Evolutionary conservation across 2,329 filamentous ascomycete genomes (phyloP), one percentile per base, ranked within the genome.

Genomic region (Colletotrichum gloeosporioides): DNA sequence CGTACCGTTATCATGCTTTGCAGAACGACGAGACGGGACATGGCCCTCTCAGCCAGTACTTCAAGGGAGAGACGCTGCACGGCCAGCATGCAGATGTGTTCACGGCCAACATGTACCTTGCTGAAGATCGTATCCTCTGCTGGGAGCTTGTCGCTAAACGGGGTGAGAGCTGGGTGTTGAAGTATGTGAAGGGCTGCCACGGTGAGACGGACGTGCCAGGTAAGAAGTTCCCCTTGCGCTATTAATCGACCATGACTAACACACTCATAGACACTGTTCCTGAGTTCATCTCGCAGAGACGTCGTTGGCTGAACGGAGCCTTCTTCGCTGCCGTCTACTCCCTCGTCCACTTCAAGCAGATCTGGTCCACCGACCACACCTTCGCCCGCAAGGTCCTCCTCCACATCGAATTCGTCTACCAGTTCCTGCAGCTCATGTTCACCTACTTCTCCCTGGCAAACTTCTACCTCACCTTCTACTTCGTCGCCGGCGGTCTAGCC

Each of bases 271-370:
- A 99, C 84, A 86, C 95, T 10, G 95, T 99, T 3, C 96, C 98
- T 3, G 97, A 99, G 81, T 99, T 99, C 82, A 96, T 99, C 82
- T 99, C 96, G 0, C 97, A 99, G 83, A 94, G 97, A 82, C 93
- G 97, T 83, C 92, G 97, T 85, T 99, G 97, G 97, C 93, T 99
- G 77, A 99, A 99, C 84, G 97, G 97, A 82, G 97, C 97, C 79
- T 99, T 99, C 88, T 99, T 99, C 84, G 98, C 97, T 0, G 97
- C 97, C 59, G 96, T 99, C 69, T 99, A 99, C 88, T 99, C 96
- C 3, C 92, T 99, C 4, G 94, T 98, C 57, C 97, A 99, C 86
- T 98, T 96, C 85, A 93, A 91, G 80, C 98, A 99, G 85, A 93
- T 99, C 82, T 98, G 96, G 95, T 86, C 87, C 29, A 99, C 97